These are phyloP conservation scores for Cephalotrichum gorgonifer DNA, from an alignment of 2,329 filamentous ascomycete species.

Conservation along the genomic window DNA sequence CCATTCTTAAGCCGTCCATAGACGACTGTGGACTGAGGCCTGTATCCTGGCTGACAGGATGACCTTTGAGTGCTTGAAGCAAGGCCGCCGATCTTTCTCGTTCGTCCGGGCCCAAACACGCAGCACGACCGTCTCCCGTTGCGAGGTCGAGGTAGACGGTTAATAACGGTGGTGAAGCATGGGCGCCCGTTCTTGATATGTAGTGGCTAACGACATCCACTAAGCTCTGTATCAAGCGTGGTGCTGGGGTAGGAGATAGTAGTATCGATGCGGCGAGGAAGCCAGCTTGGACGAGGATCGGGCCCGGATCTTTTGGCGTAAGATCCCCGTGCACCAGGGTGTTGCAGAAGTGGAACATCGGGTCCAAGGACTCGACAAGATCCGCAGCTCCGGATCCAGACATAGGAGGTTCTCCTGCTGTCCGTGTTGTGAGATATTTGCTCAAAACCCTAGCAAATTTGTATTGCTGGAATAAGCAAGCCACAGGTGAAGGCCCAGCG, in stretches of 20 bases:
- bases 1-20: neutral
- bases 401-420: slow-evolving; percentile 12
- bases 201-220: slow-evolving; percentile 23
- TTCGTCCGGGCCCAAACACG: slow-evolving; percentile 21
- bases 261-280: slow-evolving; percentile 3
- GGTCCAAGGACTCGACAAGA: slow-evolving; percentile 6
- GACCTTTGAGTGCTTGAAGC: slow-evolving; percentile 12
- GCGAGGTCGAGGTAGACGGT: slow-evolving; percentile 22
- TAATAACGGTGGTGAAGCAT: slow-evolving; percentile 22
- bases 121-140: slow-evolving; percentile 17
- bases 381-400: neutral
- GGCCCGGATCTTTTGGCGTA: neutral
- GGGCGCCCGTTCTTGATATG: slow-evolving; percentile 19
- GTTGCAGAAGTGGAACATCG: slow-evolving; percentile 7
- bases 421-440: slow-evolving; percentile 6
- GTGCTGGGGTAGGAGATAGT: neutral
- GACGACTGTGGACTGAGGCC: neutral
- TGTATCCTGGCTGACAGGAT: neutral
- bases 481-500: neutral
- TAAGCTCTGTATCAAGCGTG: slow-evolving; percentile 11
- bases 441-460: slow-evolving; percentile 1
- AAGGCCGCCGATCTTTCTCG: slow-evolving; percentile 15
- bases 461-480: slow-evolving; percentile 2
- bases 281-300: neutral
- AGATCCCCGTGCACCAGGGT: neutral